These are phyloP conservation scores for Umbelopsis ramanniana DNA, from an alignment of 192 early-diverging fungal genomes.

Conservation along the genomic window DNA sequence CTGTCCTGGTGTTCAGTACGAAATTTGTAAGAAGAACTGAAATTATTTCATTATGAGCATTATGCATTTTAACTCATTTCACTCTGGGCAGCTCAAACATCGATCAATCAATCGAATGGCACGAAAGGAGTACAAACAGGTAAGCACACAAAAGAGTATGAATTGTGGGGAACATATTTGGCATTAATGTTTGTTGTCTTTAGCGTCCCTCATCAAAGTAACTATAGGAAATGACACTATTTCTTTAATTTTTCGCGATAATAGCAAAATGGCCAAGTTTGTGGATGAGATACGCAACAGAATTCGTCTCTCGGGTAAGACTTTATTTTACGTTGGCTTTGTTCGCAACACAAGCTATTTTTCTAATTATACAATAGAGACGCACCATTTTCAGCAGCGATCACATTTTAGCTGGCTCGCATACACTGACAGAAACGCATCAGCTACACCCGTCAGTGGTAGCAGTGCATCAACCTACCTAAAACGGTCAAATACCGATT, in stretches of 20 bases:
- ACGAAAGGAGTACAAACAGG: background rate
- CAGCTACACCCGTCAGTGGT: background rate
- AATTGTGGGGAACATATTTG: background rate
- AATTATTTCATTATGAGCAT: background rate
- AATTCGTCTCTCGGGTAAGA: background rate
- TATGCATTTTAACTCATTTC: background rate
- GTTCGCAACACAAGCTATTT: background rate
- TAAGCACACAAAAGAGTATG: background rate
- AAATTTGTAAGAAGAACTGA: background rate
- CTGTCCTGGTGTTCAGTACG: background rate
- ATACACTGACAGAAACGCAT: background rate
- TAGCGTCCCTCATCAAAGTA: background rate
- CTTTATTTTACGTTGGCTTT: background rate
- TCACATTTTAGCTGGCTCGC: background rate
- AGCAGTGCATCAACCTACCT: background rate
- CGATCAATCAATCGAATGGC: background rate
- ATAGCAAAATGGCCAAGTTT: conserved; percentile 15
- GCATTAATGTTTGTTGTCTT: background rate
- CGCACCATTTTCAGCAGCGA: background rate
- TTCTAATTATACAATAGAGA: background rate
- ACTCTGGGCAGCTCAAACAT: background rate
- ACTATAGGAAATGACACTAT: background rate
- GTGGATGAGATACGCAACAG: conserved; percentile 10
- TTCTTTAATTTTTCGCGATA: background rate
- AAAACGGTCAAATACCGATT: background rate